Conservation (phyloP, 1,139 yeast genomes). For the Yamadazyma dushanensis region DNA sequence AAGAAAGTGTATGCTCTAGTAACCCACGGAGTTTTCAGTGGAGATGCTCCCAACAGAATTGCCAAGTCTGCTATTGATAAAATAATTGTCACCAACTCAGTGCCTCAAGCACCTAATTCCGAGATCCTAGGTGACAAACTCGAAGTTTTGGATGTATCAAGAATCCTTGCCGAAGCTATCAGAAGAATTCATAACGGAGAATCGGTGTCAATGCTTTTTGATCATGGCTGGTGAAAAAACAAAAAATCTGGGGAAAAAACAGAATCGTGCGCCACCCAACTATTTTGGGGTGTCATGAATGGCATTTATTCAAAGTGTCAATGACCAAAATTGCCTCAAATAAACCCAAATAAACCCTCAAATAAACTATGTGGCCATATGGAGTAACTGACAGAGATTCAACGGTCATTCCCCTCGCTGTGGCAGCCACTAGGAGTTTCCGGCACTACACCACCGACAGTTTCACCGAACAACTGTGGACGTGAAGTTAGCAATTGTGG, state of each 20-base stretch:
- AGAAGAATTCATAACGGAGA: constrained; percentile 97
- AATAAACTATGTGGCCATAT: no score
- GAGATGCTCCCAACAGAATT: constrained; percentile 81
- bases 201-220: constrained; percentile 89
- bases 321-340: no score
- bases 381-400: constrained; percentile 3
- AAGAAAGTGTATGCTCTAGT: constrained; percentile 80
- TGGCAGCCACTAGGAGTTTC: no score
- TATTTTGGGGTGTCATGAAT: constrained; percentile 3
- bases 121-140: constrained; percentile 60
- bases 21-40: constrained; percentile 92
- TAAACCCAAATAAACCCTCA: no score
- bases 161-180: constrained; percentile 90
- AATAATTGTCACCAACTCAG: constrained; percentile 87
- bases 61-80: constrained; percentile 73
- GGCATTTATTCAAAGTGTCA: constrained; percentile 6
- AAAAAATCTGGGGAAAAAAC: constrained; percentile 13
- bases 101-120: constrained; percentile 71
- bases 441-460: constrained; percentile 1
- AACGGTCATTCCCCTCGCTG: no score
- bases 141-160: constrained; percentile 84
- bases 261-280: no score
- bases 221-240: constrained; percentile 63
- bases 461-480: no score
- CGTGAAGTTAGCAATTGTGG: no score